Percentiles rank a stretch among this genome's conserved stretches.
Evolutionary conservation across 768 basidiomycete genomes (phyloP).

Genomic region (Gymnopilus junonius): DNA sequence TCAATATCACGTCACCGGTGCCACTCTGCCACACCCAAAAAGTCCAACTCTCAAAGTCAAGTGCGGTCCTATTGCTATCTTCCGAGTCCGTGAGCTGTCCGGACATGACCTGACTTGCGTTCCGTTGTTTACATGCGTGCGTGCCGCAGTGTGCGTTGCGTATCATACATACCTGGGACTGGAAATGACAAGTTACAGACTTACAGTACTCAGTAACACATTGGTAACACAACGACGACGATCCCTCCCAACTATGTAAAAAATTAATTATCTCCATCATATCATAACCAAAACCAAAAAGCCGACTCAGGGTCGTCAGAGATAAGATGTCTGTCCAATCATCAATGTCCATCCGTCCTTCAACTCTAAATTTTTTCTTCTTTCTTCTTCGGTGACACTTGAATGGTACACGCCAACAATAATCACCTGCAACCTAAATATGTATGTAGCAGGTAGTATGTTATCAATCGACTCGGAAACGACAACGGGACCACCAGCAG

Average conservation of each 20-base stretch:
- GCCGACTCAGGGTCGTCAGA: neutral
- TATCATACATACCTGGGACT: conserved; percentile 1
- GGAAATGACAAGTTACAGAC: neutral
- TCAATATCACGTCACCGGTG: neutral
- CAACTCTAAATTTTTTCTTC: neutral
- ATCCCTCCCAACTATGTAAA: neutral
- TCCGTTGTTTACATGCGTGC: too few species aligned
- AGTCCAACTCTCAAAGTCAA: neutral
- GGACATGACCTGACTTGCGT: too few species aligned
- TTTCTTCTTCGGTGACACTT: neutral
- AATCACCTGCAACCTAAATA: too few species aligned
- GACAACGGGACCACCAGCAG: too few species aligned
- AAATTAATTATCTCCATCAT: neutral
- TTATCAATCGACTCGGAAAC: too few species aligned
- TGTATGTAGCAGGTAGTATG: too few species aligned
- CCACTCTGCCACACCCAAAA: neutral
- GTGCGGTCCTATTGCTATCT: neutral
- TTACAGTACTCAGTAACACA: too few species aligned
- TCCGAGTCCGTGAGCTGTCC: too few species aligned
- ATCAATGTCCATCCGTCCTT: too few species aligned
- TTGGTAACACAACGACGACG: too few species aligned
- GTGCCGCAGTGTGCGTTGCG: neutral
- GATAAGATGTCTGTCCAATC: neutral
- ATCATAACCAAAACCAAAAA: too few species aligned
- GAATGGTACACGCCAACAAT: too few species aligned